Conservation (phyloP, 768 basidiomycete species). For the Thelephora aurantiotincta region DNA sequence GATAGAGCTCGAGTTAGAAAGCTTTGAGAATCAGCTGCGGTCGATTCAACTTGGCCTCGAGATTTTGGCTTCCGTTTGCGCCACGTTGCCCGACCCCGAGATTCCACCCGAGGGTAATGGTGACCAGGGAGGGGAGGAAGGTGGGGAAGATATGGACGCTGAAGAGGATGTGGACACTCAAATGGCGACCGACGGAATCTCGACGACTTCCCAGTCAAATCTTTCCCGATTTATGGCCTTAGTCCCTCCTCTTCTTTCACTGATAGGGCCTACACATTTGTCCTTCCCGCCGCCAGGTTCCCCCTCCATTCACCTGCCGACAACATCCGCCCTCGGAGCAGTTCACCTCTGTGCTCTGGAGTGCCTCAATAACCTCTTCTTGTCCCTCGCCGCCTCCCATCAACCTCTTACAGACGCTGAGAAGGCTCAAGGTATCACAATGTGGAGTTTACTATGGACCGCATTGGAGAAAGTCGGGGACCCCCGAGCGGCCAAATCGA, state of each 20-base stretch:
- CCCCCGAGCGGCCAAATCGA: slow-evolving; percentile 36
- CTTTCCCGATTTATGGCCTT: slow-evolving; percentile 37
- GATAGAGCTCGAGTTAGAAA: slow-evolving; percentile 57
- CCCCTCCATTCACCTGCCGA: slow-evolving; percentile 73
- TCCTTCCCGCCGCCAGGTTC: slow-evolving; percentile 67
- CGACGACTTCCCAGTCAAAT: slow-evolving; percentile 9
- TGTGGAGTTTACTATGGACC: slow-evolving; percentile 60
- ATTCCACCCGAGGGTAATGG: slow-evolving; percentile 9
- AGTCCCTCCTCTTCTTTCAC: slow-evolving; percentile 50
- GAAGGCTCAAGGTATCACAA: slow-evolving; percentile 28
- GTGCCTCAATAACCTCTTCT: slow-evolving; percentile 81
- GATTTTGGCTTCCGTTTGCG: slow-evolving; percentile 78
- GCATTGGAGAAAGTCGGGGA: slow-evolving; percentile 41
- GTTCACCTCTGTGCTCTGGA: slow-evolving; percentile 80
- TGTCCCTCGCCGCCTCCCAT: slow-evolving; percentile 43
- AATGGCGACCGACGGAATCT: slow-evolving; percentile 22
- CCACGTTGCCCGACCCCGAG: slow-evolving; percentile 71
- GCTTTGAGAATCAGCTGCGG: slow-evolving; percentile 54
- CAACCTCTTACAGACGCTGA: slow-evolving; percentile 23
- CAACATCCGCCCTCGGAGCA: slow-evolving; percentile 70
- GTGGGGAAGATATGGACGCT: slow-evolving; percentile 19
- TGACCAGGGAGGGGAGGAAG: slow-evolving; percentile 15
- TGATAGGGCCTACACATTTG: slow-evolving; percentile 62
- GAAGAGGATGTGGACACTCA: slow-evolving; percentile 24
- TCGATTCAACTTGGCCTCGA: slow-evolving; percentile 78